phyloP scores from a whole-genome alignment of 768 basidiomycete species.

The Suillus luteus region DNA sequence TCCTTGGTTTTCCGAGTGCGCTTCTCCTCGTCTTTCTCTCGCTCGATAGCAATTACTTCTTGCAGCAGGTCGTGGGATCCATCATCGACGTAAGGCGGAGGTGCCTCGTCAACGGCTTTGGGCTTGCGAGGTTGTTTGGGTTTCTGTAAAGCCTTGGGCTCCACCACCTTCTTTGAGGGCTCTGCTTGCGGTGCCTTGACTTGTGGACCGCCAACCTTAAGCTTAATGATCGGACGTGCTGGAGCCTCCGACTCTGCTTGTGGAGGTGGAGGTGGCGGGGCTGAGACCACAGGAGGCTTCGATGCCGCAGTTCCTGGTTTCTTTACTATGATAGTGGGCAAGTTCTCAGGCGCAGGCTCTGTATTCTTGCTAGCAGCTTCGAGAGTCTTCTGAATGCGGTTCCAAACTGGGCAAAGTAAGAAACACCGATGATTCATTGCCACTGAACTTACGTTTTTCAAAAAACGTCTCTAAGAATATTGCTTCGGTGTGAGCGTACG shows the following conservation, averaged over 20 bases:
- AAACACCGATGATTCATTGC: slow-evolving; percentile 7
- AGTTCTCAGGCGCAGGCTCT: slow-evolving; percentile 22
- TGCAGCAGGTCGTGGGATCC: slow-evolving; percentile 81
- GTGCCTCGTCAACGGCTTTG: slow-evolving; percentile 48
- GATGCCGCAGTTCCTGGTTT: slow-evolving; percentile 15
- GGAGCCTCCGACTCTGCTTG: slow-evolving; percentile 41
- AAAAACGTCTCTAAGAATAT: slow-evolving; percentile 78
- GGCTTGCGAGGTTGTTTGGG: slow-evolving; percentile 43
- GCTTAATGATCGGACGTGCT: slow-evolving; percentile 62
- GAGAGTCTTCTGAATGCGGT: slow-evolving; percentile 80
- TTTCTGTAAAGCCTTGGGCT: slow-evolving; percentile 40
- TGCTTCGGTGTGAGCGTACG: slow-evolving; percentile 75
- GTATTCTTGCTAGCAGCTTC: slow-evolving; percentile 59
- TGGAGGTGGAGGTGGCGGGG: slow-evolving; percentile 32
- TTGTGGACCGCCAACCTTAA: slow-evolving; percentile 56
- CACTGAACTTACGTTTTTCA: slow-evolving; percentile 69
- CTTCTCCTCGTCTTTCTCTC: slow-evolving; percentile 58
- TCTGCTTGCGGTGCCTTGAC: slow-evolving; percentile 37
- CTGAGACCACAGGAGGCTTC: slow-evolving; percentile 8
- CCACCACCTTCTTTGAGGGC: slow-evolving; percentile 30
- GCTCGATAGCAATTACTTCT: slow-evolving; percentile 80
- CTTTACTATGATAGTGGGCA: slow-evolving; percentile 30
- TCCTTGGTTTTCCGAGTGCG: slow-evolving; percentile 47
- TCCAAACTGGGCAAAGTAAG: slow-evolving; percentile 65
- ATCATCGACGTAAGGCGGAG: slow-evolving; percentile 74